Base-by-base conservation (phyloP, 352 stramenopile genomes). In the Pythium oligandrum region DNA sequence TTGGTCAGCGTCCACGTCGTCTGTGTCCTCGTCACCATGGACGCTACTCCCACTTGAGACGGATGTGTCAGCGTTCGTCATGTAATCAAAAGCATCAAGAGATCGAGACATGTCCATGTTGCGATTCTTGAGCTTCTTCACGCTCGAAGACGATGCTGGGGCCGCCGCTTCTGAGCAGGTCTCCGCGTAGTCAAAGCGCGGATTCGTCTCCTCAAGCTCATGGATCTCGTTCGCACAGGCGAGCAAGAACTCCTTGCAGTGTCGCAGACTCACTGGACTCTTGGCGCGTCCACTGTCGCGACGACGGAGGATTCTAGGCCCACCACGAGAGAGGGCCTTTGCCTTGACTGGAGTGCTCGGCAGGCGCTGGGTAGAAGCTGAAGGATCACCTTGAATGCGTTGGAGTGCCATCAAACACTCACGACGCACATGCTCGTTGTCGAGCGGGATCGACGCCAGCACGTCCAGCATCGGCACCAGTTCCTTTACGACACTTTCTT, bases 161-260 rank as follows among this genome's bases (percentile, higher is more conserved):
- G 36, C 45, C 2, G 48, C 32, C 8, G 48, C 44, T 40, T 73
- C 60, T 11, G 61, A 68, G 50, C 42, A 48, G 4, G 67, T 81
- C 46, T 83, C 78, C 17, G 75, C 75, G 42, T 92, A 90, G 68
- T 92, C 82, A 34, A 90, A 89, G 44, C 60, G 60, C 6, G 79
- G 68, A 51, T 76, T 72, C n/a, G 74, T 66, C 11, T 83, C 80
- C 43, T 92, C 78, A 8, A 90, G 66, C 30, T 92, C 78, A 59
- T 88, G 74, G 64, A 92, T 90, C 53, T 92, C 78, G 61, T 90
- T 92, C 9, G 73, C 75, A 55, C 78, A 90, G 33, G 81, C 78
- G 6, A 88, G 70, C 43, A 92, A 49, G 48, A 90, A 92, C 32
- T 73, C 67, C 46, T 77, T 80, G 65, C 79, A 88, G 53, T 82